Evolutionary conservation across 768 basidiomycete genomes (phyloP), one percentile per base, ranked within the genome.

Genomic region (Leccinum arenicola): DNA sequence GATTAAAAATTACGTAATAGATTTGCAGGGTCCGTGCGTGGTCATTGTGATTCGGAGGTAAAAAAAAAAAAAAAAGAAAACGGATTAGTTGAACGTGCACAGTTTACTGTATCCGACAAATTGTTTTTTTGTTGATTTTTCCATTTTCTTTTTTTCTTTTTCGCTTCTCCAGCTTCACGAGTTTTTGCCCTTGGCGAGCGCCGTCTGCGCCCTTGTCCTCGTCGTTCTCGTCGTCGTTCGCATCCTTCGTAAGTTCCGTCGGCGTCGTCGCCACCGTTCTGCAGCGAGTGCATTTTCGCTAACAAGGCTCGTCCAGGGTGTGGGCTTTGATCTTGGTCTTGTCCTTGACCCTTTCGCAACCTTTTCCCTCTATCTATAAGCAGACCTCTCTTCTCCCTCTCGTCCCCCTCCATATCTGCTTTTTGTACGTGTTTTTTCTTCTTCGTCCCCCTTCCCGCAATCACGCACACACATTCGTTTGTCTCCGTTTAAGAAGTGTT

Each of bases 391-490:
- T 72, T 69, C 71, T 65, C 64, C 54, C 65, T 66, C 62, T 64
- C 33, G 55, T 56, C 52, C 59, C 59, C 59, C 54, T 61, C 64
- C 57, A 61, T 57, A 58, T 62, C 69, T 71, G 68, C 71, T 77
- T 73, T 71, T 73, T 71, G 75, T 74, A 76, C 71, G 75, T 77
- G 72, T 74, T 68, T 68, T 74, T 76, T 72, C 69, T 67, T 66
- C 54, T 70, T 62, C 61, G 51, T 17, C 57, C 54, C 60, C 57
- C 59, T 52, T 60, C 49, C 61, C 51, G 52, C 61, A 70, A 60
- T 45, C 43, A 45, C 43, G 60, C 68, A 65, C 69, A 67, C 66
- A 73, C 71, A 65, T 62, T 74, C 72, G 66, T 74, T 74, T 70
- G 67, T 61, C 68, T 58, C 64, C 38, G 21, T 19, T 60, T 17